Percentiles rank a stretch among this genome's conserved stretches.
Conservation (phyloP, 2,329 filamentous ascomycete genomes). For the Fusarium tupiense region DNA sequence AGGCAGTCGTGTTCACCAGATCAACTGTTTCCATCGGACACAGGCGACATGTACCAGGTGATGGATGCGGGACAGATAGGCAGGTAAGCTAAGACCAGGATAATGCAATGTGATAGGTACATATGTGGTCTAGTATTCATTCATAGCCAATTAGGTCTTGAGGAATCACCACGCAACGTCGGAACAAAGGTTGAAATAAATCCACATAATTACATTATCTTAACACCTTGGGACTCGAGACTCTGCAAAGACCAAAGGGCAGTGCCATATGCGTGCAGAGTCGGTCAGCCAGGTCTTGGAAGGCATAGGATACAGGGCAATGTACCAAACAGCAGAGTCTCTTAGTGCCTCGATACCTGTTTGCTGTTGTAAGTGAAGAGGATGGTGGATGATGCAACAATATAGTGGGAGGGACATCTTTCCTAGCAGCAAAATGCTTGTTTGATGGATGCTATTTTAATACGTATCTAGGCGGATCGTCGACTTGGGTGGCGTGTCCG, state of each 20-base stretch:
- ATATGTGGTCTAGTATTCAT: not conserved
- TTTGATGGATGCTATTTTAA: not conserved
- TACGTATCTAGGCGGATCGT: not conserved
- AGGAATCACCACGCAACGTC: slow-evolving; percentile 3
- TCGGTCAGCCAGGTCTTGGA: not conserved
- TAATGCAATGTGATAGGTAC: not conserved
- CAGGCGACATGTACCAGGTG: not conserved
- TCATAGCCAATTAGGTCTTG: slow-evolving; percentile 2
- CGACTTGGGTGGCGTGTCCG: slow-evolving; percentile 1
- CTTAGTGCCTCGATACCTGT: not conserved
- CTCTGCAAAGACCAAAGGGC: not conserved
- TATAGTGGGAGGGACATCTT: not conserved
- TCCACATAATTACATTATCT: slow-evolving; percentile 13
- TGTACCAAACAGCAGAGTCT: not conserved
- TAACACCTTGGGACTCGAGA: not conserved
- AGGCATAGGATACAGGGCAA: too few relatives aligned
- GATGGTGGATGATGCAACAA: not conserved
- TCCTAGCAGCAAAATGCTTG: not conserved
- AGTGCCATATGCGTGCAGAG: not conserved
- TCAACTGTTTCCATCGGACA: not conserved
- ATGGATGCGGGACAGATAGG: not conserved
- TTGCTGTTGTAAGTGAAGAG: not conserved
- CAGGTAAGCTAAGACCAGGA: not conserved
- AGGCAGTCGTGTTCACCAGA: not conserved
- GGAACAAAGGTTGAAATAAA: not conserved